These are phyloP conservation scores for Trametes villosa DNA, from an alignment of 768 basidiomycete genomes.

Conservation along the genomic window DNA sequence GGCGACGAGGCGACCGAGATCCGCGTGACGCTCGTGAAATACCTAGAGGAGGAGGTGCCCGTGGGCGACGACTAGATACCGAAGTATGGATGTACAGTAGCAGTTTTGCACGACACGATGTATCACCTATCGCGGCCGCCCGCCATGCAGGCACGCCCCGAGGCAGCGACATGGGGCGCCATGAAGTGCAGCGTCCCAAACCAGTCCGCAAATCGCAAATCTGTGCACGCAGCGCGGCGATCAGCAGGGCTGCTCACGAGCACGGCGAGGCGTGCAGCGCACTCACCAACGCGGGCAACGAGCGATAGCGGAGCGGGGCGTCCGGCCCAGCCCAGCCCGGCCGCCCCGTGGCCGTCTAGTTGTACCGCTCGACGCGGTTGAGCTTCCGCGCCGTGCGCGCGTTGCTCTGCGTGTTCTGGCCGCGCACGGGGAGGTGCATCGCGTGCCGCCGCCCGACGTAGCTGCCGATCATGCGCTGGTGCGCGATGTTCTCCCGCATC, in stretches of 20 bases:
- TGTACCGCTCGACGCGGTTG: constrained; percentile 77
- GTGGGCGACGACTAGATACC: constrained; percentile 79
- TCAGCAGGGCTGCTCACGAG: background rate
- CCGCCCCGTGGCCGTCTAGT: constrained; percentile 28
- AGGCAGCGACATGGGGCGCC: background rate
- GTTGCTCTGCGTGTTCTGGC: constrained; percentile 91
- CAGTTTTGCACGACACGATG: constrained; percentile 7
- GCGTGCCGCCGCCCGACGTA: constrained; percentile 94
- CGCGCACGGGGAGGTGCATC: constrained; percentile 91
- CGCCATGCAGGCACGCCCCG: background rate
- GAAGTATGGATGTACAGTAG: constrained; percentile 29
- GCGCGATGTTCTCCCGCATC: constrained; percentile 89
- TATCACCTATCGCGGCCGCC: background rate
- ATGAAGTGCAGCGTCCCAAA: background rate
- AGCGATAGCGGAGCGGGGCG: background rate
- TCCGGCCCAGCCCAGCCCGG: background rate
- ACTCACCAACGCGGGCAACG: background rate
- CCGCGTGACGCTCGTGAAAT: constrained; percentile 85
- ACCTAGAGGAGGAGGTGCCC: constrained; percentile 95
- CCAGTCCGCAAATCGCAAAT: background rate
- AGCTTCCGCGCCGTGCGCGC: constrained; percentile 89
- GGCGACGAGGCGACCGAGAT: constrained; percentile 97
- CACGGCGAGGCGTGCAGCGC: background rate
- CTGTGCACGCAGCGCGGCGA: background rate
- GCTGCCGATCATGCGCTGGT: constrained; percentile 92